Evolutionary conservation across 108 stramenopile species (phyloP), one percentile per base, ranked within the genome.

Genomic region (Pinguiococcus pyrenoidosus): DNA sequence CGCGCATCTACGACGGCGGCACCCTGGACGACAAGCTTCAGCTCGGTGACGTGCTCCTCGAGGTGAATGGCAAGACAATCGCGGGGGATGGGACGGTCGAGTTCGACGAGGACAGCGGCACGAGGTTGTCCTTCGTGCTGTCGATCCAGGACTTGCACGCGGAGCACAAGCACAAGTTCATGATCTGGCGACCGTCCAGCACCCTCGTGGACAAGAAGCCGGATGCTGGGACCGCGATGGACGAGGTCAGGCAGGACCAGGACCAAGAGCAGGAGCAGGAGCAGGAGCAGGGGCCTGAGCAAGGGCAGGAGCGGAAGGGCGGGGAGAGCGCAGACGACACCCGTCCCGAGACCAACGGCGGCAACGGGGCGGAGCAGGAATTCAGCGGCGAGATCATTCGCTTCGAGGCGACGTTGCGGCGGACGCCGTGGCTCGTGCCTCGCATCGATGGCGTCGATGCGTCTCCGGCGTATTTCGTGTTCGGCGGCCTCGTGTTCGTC

Each of bases 401-500:
- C 8, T 32, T 32, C 30, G 4, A 6, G 6, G 4, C 30, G 49
- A 50, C 29, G 44, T 62, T 20, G 46, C 43, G 2, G 51, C 70
- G 0, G 28, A 60, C 60, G 20, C 46, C 40, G 34, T 20, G 54
- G 8, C 44, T 75, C 28, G 74, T 78, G 2, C 77, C 77, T 6
- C 4, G 4, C 1, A 47, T 52, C 27, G 69, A 71, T 39, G 69
- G 53, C 51, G 41, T 71, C 54, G 71, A 78, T 50, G 44, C 53
- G 14, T 42, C 64, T 0, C 74, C 77, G 32, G 64, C 71, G 3
- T 78, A 71, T 36, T 40, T 73, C 30, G 61, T 78, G 20, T 44
- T 59, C 18, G 72, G 62, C 3, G 77, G 74, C 10, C 58, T 78
- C 46, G 77, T 78, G 27, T 75, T 75, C 60, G 51, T 64, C 2